Evolutionary conservation across 2,329 filamentous ascomycete species (phyloP), one percentile per base, ranked within the genome.

Genomic region (Pestalotiopsis sp.): DNA sequence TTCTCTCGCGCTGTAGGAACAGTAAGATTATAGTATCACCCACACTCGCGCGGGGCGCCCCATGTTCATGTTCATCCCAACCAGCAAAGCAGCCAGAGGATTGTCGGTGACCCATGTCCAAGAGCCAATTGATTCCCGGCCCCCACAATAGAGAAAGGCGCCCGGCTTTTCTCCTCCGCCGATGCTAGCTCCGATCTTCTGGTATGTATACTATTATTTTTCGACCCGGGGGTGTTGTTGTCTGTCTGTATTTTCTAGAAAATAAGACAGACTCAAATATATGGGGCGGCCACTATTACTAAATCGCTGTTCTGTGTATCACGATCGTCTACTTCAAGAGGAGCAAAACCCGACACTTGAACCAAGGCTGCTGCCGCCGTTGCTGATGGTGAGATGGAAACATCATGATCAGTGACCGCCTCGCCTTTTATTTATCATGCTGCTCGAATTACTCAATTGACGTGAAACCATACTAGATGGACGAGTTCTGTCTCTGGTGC

Each of bases 11-110:
- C 11, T n/a, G 20, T 35, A 35, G 58, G 58, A 61, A 61, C 58
- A 61, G 58, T 61, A 61, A 61, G 58, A 61, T 61, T 61, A 35
- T 61, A 61, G 58, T 39, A 52, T 20, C n/a, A 39, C 26, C 58
- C 58, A 26, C 56, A 26, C 56, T 22, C 1, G 58, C 11, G 38
- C 17, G 17, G 13, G 7, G 4, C 20, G 26, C 17, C 58, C 26
- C 58, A 35, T 61, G 17, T 52, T 52, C 30, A 35, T 26, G 44
- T 52, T n/a, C 44, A 1, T n/a, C 44, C 44, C 3, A 52, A n/a
- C 30, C 30, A 35, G 30, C 30, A 7, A 9, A 35, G 30, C 30
- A 35, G 7, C 30, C 30, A 9, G 44, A 52, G 17, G 20, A 52
- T 9, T 52, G 44, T 52, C 44, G 17, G 44, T 52, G 44, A 20